phyloP scores from a whole-genome alignment of 1,284 basidiomycete genomes.

The Sanghuangporus sanghuang region DNA sequence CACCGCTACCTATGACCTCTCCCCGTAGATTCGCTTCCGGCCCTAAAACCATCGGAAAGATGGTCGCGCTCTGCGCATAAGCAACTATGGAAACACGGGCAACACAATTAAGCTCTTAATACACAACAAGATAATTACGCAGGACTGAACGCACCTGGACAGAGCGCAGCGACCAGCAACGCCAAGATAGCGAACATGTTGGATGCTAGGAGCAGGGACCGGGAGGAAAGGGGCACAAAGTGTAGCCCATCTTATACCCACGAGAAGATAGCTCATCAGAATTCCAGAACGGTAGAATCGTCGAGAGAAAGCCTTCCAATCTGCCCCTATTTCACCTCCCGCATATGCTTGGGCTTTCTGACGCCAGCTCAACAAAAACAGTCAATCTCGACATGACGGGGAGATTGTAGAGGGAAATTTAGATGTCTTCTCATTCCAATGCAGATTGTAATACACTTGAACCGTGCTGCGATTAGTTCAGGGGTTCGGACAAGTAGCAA shows the following conservation, averaged over 20 bases:
- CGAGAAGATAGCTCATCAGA: neutral
- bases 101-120: neutral
- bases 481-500: neutral
- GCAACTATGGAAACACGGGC: neutral
- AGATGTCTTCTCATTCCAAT: neutral
- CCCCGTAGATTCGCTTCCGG: constrained; percentile 1
- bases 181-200: neutral
- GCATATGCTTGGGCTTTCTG: neutral
- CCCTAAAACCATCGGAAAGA: constrained; percentile 6
- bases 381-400: neutral
- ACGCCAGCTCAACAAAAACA: neutral
- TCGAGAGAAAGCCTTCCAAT: neutral
- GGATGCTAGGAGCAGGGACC: neutral
- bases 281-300: neutral
- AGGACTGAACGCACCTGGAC: neutral
- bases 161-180: neutral
- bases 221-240: neutral
- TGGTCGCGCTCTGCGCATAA: constrained; percentile 4
- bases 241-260: neutral
- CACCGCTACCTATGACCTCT: constrained; percentile 6
- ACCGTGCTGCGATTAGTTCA: neutral
- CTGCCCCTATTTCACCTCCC: neutral
- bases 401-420: neutral
- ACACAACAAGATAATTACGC: neutral
- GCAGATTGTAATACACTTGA: neutral